Base-by-base conservation (phyloP, 495 filamentous ascomycete genomes). In the Hypoxylon cercidicola region DNA sequence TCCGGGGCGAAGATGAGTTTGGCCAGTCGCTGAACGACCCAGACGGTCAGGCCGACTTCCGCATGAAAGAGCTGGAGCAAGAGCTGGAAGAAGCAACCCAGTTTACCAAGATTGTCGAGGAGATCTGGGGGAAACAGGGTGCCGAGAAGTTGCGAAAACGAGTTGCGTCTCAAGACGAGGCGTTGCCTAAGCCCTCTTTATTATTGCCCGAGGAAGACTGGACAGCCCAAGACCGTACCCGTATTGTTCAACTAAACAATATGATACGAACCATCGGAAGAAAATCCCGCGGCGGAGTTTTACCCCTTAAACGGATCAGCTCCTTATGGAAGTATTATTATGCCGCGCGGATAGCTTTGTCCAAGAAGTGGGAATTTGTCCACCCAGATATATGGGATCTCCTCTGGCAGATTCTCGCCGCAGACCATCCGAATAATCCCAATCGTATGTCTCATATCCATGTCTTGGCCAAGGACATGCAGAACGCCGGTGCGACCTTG, bases 391-490 rank as follows among this genome's bases (percentile, higher is more conserved):
- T 81, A 12, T 89, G 86, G 86, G 71, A 80, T n/a, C 72, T 82
- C 10, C 69, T 89, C 5, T 89, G 84, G 82, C 75, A 75, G 55
- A 68, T 79, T 35, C 72, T 85, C 30, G 72, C 78, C 8, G 69
- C 61, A 35, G 72, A 75, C 15, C 69, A 60, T 60, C 62, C 68
- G 1, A 62, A 75, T 2, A 82, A 83, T 62, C 70, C 82, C 23
- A 79, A 85, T 46, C 85, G 85, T 35, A 83, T 88, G 73, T 73
- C 77, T 11, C 87, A 88, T 74, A 67, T 91, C 15, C 84, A 86
- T 54, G 68, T 75, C 10, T 75, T 93, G 12, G 77, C 83, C 5
- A 79, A 86, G 69, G 90, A 93, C 64, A 87, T 89, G 72, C 71
- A 77, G 21, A 77, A 83, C 10, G 77, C 82, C 35, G 85, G 84